Evolutionary conservation across 1,284 basidiomycete genomes (phyloP), one percentile per base, ranked within the genome.

Genomic region (Sporisorium sorghi): DNA sequence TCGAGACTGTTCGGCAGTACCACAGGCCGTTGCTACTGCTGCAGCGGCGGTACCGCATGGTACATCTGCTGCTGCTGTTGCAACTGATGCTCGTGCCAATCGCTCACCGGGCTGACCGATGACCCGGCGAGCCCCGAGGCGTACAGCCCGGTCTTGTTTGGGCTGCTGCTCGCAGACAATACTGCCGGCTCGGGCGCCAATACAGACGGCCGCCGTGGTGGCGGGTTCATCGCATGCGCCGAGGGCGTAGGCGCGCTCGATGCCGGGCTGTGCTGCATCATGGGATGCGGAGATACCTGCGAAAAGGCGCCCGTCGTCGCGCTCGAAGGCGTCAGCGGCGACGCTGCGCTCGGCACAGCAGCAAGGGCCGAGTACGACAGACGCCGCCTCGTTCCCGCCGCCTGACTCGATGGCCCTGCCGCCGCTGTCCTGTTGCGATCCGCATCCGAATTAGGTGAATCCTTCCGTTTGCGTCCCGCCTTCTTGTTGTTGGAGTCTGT

Each of bases 251-350:
- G 56, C 2, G 62, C 56, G n/a, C 49, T 44, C 15, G 48, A 52
- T 24, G 62, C 50, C 8, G 55, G 55, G 21, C 62, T 65, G 17
- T 53, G 46, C 39, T 65, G 55, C 46, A 40, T 6, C 55, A 48
- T 24, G 3, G 51, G 43, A 48, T 60, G 51, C 24, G 56, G 56
- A 1, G 56, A 58, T 6, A 37, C 40, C 19, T 58, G 56, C 39
- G 56, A 50, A 28, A 64, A 64, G 2, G 54, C 28, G 42, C 44
- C 37, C 10, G 39, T 24, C 5, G 28, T 39, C 26, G 26, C 37
- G n/a, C 12, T 46, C 7, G 39, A 19, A 2, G 47, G 55, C 30
- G 47, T 50, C 3, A 58, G 30, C 32, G 56, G 48, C 30, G 48
- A 58, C 2, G 33, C 10, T 12, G 19, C 37, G 23, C 37, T 49